Conservation (phyloP, 768 basidiomycete genomes). For the Neoboletus magnificus region DNA sequence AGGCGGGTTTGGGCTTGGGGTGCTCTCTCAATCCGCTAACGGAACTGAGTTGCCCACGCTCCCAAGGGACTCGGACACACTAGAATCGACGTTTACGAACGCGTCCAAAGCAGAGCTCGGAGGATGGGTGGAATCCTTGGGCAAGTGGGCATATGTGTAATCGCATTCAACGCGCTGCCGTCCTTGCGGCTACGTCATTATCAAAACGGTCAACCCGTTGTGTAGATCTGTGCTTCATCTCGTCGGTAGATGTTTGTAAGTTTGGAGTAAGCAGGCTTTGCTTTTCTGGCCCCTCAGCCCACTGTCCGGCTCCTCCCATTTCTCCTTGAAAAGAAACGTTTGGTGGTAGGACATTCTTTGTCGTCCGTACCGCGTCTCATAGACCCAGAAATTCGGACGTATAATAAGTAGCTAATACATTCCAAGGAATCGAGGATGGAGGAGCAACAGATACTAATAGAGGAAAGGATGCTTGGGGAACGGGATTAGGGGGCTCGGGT, state of each 20-base stretch:
- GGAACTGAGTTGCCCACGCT: constrained; percentile 26
- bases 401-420: constrained; percentile 11
- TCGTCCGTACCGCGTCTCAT: background rate
- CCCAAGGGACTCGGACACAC: constrained; percentile 14
- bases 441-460: background rate
- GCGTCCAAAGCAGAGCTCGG: constrained; percentile 29
- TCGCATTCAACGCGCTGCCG: background rate
- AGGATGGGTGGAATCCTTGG: constrained; percentile 35
- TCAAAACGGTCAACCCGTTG: background rate
- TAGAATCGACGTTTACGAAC: constrained; percentile 25
- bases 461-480: background rate
- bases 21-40: constrained; percentile 56
- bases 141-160: constrained; percentile 41
- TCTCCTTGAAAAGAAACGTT: background rate
- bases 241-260: background rate
- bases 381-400: background rate
- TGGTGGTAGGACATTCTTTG: background rate
- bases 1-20: constrained; percentile 89
- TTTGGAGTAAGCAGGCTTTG: background rate
- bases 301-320: background rate
- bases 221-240: constrained; percentile 7
- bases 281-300: background rate
- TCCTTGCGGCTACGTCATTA: background rate
- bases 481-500: constrained; percentile 1
- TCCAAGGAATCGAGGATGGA: background rate